phyloP scores from a whole-genome alignment of 1,284 basidiomycete species.

The Inonotus obliquus region DNA sequence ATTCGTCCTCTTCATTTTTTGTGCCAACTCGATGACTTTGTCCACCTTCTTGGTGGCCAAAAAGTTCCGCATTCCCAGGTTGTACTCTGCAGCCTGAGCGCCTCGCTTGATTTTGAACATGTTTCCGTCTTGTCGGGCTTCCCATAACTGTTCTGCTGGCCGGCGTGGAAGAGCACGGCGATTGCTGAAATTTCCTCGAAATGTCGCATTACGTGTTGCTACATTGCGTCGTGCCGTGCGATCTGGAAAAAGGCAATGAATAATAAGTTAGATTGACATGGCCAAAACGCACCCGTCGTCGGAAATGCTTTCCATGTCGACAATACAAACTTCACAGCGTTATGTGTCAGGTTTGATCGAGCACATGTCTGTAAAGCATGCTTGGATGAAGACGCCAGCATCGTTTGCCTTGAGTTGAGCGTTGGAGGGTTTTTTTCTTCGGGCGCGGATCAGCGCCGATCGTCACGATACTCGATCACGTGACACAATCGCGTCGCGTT shows the following conservation, averaged over 20 bases:
- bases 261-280: background rate
- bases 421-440: background rate
- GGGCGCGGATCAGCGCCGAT: background rate
- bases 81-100: background rate
- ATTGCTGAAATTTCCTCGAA: background rate
- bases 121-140: background rate
- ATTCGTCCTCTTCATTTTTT: slow-evolving; percentile 51
- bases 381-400: slow-evolving; percentile 41
- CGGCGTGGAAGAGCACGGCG: background rate
- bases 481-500: background rate
- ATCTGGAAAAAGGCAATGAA: background rate
- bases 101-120: slow-evolving; percentile 2
- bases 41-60: background rate
- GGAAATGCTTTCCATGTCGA: background rate
- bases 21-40: slow-evolving; percentile 2
- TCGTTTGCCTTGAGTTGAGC: slow-evolving; percentile 18
- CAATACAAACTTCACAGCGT: background rate
- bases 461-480: background rate
- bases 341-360: background rate
- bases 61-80: background rate
- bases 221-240: background rate
- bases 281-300: background rate
- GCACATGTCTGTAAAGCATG: slow-evolving; percentile 29
- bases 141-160: background rate
- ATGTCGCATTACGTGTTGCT: background rate